Base-by-base conservation (phyloP, 805 yeast species). In the Myxozyma neglecta region DNA sequence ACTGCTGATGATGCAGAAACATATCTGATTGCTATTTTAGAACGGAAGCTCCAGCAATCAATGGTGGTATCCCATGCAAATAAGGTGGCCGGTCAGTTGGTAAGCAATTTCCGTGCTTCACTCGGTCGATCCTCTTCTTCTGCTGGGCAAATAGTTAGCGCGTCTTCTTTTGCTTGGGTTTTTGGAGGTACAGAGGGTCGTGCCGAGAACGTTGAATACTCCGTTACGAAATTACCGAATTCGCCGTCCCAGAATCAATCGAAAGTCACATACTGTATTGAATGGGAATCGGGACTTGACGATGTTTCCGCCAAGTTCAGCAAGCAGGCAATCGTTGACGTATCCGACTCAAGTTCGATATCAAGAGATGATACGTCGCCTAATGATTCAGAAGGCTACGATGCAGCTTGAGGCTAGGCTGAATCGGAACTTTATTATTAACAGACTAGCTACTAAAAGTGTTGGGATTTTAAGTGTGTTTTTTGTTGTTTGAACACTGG, bases 181-280 rank as follows among this genome's bases (percentile, higher is more conserved):
- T 61, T 61, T 50, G 65, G 65, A 29, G 64, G 64, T n/a, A 11
- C 47, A 5, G 65, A 53, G 11, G 62, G 59, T 13, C 46, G 42
- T 14, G 48, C 46, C 37, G 59, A 61, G 11, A 46, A 58, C 18
- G 42, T 58, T 40, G 53, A 57, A 20, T 61, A 57, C 35, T 42
- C 59, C 7, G 50, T 61, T 18, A 36, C 49, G 10, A 24, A 18
- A 20, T n/a, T 42, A 4, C 46, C 47, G 8, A 45, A 20, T 11
- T 42, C 47, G n/a, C 52, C 37, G 32, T 14, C n/a, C 24, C 44
- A 35, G 13, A 46, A 29, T 18, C 39, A 51, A 18, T 39, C 37
- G 13, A n/a, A 16, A 44, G 20, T 24, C 20, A 34, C 50, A 7
- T 59, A 59, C 40, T 37, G 36, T 14, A 39, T 59, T 34, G 63